Percentiles rank a stretch among this genome's conserved stretches.
Conservation (phyloP, 2,329 filamentous ascomycete species). For the Pseudocercospora vitis region DNA sequence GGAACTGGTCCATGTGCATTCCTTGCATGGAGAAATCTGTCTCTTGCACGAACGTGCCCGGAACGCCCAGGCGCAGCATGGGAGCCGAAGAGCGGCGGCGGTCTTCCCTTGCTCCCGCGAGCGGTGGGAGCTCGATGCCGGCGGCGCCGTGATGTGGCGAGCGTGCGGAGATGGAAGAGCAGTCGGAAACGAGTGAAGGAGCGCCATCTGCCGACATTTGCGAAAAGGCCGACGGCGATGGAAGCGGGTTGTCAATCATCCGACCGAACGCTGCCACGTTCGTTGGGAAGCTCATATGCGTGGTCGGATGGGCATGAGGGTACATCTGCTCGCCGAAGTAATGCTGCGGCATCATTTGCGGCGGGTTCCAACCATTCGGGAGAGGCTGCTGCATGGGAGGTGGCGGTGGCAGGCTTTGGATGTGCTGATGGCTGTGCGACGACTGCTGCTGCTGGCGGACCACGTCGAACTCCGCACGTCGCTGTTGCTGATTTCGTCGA, state of each 20-base stretch:
- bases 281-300: constrained; percentile 35
- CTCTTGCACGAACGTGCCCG: constrained; percentile 35
- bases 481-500: constrained; percentile 44
- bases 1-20: constrained; percentile 34
- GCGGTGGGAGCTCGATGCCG: constrained; percentile 45
- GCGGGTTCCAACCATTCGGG: constrained; percentile 28
- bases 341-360: constrained; percentile 26
- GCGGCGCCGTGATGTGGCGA: constrained; percentile 47
- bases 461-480: constrained; percentile 38
- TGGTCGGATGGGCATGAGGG: constrained; percentile 29
- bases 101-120: constrained; percentile 34
- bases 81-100: constrained; percentile 36
- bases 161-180: constrained; percentile 47
- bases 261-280: constrained; percentile 33
- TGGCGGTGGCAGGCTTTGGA: constrained; percentile 27
- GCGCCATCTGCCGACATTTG: constrained; percentile 64
- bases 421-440: constrained; percentile 25
- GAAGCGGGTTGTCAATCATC: constrained; percentile 57
- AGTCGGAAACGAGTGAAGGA: constrained; percentile 71
- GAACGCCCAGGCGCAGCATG: constrained; percentile 40
- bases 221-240: constrained; percentile 63
- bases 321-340: constrained; percentile 30
- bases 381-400: constrained; percentile 26
- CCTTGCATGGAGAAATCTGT: constrained; percentile 34
- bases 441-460: constrained; percentile 33